A percentile compares a stretch with the other conserved stretches of the same genome.
Evolutionary conservation across 441 rosid genomes (phyloP).

Genomic region (Isatis lusitanica): DNA sequence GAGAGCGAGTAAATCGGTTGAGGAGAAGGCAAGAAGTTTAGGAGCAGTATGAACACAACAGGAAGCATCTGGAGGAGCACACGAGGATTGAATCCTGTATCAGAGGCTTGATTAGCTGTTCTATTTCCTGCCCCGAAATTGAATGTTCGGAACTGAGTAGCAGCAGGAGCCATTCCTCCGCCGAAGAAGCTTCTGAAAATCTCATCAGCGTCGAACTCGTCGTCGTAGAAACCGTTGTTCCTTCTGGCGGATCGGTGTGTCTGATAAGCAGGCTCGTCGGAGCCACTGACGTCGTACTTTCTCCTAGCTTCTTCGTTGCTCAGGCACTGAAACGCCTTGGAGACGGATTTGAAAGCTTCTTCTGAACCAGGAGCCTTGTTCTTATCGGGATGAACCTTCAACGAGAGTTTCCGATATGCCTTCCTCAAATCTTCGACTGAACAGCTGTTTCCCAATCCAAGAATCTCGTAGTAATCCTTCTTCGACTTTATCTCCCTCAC

Average conservation of each 20-base stretch:
- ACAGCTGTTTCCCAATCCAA: conserved; percentile 63
- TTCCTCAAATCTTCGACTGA: conserved; percentile 80
- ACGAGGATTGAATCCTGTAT: conserved; percentile 61
- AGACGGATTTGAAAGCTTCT: conserved; percentile 85
- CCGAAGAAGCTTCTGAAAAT: conserved; percentile 90
- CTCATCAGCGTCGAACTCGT: conserved; percentile 87
- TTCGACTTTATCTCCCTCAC: conserved; percentile 75
- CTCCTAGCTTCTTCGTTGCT: conserved; percentile 65
- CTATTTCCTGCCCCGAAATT: conserved; percentile 64
- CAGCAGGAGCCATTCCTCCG: conserved; percentile 79
- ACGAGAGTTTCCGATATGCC: conserved; percentile 77
- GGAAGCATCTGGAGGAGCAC: conserved; percentile 75
- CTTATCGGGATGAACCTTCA: conserved; percentile 95
- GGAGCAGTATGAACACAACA: conserved; percentile 62
- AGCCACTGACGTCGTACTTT: conserved; percentile 72
- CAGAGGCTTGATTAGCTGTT: conserved; percentile 54
- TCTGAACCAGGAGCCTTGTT: conserved; percentile 93
- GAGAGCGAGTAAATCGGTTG: conserved; percentile 75
- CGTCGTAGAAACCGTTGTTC: conserved; percentile 57
- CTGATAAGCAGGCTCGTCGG: conserved; percentile 72
- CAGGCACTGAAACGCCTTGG: conserved; percentile 90
- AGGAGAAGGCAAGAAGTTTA: conserved; percentile 75
- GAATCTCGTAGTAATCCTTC: conserved; percentile 81
- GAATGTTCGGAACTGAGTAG: conserved; percentile 73
- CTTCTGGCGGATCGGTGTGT: conserved; percentile 42